These are phyloP conservation scores for Coccomyxa sp. DNA, from an alignment of 139 green algal genomes.

Conservation along the genomic window DNA sequence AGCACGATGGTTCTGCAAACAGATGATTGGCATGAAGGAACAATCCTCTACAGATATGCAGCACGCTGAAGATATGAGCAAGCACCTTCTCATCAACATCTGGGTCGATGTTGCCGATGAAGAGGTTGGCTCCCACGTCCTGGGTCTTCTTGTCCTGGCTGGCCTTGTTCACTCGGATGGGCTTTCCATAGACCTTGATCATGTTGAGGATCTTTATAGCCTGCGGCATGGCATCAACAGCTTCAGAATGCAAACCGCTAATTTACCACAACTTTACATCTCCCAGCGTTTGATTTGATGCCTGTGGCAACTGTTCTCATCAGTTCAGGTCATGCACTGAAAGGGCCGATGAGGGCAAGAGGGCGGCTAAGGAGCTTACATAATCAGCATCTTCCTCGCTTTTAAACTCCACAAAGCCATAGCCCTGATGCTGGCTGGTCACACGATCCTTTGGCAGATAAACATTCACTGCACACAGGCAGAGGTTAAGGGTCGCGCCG, in stretches of 20 bases:
- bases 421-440: slow-evolving; percentile 92
- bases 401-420: slow-evolving; percentile 96
- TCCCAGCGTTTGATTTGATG: background rate
- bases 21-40: too few relatives aligned
- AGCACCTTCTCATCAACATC: slow-evolving; percentile 97
- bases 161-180: slow-evolving; percentile 94
- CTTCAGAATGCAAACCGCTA: too few relatives aligned
- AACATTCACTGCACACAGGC: slow-evolving; percentile 78
- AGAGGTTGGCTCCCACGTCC: slow-evolving; percentile 97
- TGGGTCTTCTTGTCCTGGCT: slow-evolving; percentile 70
- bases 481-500: background rate
- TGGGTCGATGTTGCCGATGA: slow-evolving; percentile 94
- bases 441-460: slow-evolving; percentile 98
- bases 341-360: background rate
- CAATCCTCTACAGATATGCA: too few relatives aligned
- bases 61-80: too few relatives aligned
- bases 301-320: background rate
- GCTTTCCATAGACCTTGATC: slow-evolving; percentile 94
- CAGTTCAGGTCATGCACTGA: background rate
- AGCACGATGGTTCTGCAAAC: background rate
- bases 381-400: slow-evolving; percentile 95
- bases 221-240: slow-evolving; percentile 35
- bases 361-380: slow-evolving; percentile 29
- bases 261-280: background rate
- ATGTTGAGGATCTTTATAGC: slow-evolving; percentile 95